Conservation (phyloP, 805 yeast species). For the Wickerhamomyces ciferrii region DNA sequence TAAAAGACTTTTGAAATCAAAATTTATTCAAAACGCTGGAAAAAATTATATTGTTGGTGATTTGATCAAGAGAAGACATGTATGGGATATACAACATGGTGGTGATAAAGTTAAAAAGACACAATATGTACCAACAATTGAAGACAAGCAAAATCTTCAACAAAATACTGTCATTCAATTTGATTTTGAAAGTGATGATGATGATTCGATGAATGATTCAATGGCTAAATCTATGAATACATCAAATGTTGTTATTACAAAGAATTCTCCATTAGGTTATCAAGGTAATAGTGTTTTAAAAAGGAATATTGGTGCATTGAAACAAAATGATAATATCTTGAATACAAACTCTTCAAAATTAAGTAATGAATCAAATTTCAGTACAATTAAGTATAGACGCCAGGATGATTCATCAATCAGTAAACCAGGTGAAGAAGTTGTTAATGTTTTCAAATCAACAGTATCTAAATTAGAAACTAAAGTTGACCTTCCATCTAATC, state of each 20-base stretch:
- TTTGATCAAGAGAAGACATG: conserved; percentile 37
- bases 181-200: conserved; percentile 15
- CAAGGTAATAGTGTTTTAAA: conserved; percentile 2
- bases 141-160: background rate
- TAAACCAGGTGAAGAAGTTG: background rate
- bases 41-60: conserved; percentile 27
- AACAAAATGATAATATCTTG: conserved; percentile 5
- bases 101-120: conserved; percentile 2
- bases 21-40: conserved; percentile 37
- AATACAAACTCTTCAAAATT: conserved; percentile 1
- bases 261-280: conserved; percentile 11
- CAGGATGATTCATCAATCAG: background rate
- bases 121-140: conserved; percentile 28
- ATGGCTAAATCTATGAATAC: background rate
- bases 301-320: background rate
- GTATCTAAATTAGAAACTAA: background rate
- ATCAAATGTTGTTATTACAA: conserved; percentile 18
- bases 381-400: background rate
- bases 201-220: background rate
- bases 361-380: background rate
- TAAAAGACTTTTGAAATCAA: conserved; percentile 52
- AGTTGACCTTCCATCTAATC: background rate
- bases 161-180: conserved; percentile 7
- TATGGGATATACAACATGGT: conserved; percentile 29
- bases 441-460: background rate